Conservation (phyloP, 768 basidiomycete species). For the Phylloporus sp. region DNA sequence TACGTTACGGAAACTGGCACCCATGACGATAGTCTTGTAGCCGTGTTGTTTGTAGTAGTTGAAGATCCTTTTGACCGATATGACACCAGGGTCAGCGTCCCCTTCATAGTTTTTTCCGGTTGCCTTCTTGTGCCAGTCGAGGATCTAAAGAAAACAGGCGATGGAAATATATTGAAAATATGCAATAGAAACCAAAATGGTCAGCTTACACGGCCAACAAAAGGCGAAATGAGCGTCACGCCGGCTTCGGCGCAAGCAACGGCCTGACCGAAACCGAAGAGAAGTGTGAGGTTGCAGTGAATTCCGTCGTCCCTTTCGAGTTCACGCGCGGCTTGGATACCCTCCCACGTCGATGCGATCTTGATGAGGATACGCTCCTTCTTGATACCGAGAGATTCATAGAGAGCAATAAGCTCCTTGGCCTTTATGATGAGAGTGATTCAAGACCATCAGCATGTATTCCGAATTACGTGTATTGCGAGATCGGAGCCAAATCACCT, state of each 20-base stretch:
- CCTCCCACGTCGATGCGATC: slow-evolving; percentile 99
- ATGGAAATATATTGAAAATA: slow-evolving; percentile 8
- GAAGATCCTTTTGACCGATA: slow-evolving; percentile 95
- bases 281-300: slow-evolving; percentile 98
- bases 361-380: slow-evolving; percentile 97
- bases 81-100: slow-evolving; percentile 92
- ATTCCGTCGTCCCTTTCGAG: slow-evolving; percentile 90
- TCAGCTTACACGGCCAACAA: slow-evolving; percentile 85
- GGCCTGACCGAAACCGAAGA: slow-evolving; percentile 98
- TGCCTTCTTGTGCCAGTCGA: slow-evolving; percentile 98
- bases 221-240: slow-evolving; percentile 98
- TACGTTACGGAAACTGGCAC: slow-evolving; percentile 98
- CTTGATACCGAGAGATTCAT: slow-evolving; percentile 88
- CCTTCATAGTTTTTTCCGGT: slow-evolving; percentile 86
- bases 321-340: slow-evolving; percentile 97
- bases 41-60: slow-evolving; percentile 99
- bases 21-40: slow-evolving; percentile 99
- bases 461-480: slow-evolving; percentile 21
- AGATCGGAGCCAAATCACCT: slow-evolving; percentile 42
- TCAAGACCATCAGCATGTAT: slow-evolving; percentile 3
- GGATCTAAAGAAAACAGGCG: slow-evolving; percentile 56
- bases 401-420: slow-evolving; percentile 86
- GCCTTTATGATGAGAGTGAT: slow-evolving; percentile 40
- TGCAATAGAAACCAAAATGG: slow-evolving; percentile 12
- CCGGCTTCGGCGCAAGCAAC: slow-evolving; percentile 98